Base-by-base conservation (phyloP, 1,284 basidiomycete genomes). In the Rhodofomes roseus region DNA sequence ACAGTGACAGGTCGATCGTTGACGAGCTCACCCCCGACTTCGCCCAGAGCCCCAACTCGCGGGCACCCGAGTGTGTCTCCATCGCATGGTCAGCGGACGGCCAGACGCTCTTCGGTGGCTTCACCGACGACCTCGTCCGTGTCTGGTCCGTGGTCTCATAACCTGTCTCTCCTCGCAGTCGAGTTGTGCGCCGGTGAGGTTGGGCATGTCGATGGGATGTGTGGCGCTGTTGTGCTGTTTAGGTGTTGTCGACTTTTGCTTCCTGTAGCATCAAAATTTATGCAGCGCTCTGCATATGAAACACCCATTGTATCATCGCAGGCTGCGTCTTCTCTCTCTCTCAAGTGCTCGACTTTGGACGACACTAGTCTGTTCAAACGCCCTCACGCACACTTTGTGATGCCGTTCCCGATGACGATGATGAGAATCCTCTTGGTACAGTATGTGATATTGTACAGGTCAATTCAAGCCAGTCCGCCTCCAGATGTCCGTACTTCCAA, bases 51-150 rank as follows among this genome's bases (percentile, higher is more conserved):
- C 87, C 89, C 68, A 88, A 89, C 68, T 85, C 90, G 56, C 86
- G 88, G 71, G 92, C 93, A 71, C 96, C 97, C 52, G 94, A 98
- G 81, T 96, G 94, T 78, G 92, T 96, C 59, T 98, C 96, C 59
- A 93, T 99, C 70, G 93, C 97, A 66, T 99, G 97, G 97, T 98
- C 95, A 62, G 89, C 96, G 62, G 96, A 98, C 76, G 96, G 96
- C 64, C 93, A 96, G 81, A 97, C 95, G 59, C 85, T 99, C 66
- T 98, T 97, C 75, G 93, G 91, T 76, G 96, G 96, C 63, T 96
- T 93, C 85, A 92, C 92, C 59, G 94, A 96, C 78, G 89, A 95
- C 81, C 81, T 87, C 67, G 87, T 96, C 77, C 91, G 94, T 70
- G 92, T 96, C 75, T 96, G 94, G 94, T 89, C 86, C 72, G 94